Evolutionary conservation across 176 grass and related monocot genomes (phyloP).

Genomic region (Tillandsia leiboldiana): DNA sequence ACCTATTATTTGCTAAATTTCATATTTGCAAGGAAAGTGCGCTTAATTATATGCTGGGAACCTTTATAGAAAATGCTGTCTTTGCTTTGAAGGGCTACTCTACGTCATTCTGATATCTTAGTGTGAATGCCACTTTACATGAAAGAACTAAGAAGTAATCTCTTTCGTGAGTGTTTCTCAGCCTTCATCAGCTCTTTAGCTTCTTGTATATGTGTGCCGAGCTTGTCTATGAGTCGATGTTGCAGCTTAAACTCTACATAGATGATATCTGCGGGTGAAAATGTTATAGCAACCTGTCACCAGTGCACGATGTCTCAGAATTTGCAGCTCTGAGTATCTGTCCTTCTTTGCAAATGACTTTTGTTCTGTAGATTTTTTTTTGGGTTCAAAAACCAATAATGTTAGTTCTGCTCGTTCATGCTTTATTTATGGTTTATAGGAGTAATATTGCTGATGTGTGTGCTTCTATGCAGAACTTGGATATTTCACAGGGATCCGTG

Average conservation of each 20-base stretch:
- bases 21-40: too few relatives aligned
- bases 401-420: not conserved
- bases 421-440: not conserved
- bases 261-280: not conserved
- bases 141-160: not conserved
- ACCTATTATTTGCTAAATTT: too few relatives aligned
- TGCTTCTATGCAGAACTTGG: constrained; percentile 51
- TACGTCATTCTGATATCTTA: too few relatives aligned
- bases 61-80: too few relatives aligned
- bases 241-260: not conserved
- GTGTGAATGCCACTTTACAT: too few relatives aligned
- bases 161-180: not conserved
- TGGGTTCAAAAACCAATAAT: not conserved
- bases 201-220: too few relatives aligned
- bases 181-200: too few relatives aligned
- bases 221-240: not conserved
- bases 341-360: not conserved
- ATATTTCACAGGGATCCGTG: constrained; percentile 80
- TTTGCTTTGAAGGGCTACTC: too few relatives aligned
- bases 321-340: not conserved
- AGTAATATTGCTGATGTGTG: not conserved
- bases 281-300: not conserved
- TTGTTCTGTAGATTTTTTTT: too few relatives aligned
- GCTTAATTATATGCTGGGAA: too few relatives aligned
- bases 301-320: not conserved